These are phyloP conservation scores for Lodderomyces metapsilosis DNA, from an alignment of 1,139 yeast genomes.

Conservation along the genomic window DNA sequence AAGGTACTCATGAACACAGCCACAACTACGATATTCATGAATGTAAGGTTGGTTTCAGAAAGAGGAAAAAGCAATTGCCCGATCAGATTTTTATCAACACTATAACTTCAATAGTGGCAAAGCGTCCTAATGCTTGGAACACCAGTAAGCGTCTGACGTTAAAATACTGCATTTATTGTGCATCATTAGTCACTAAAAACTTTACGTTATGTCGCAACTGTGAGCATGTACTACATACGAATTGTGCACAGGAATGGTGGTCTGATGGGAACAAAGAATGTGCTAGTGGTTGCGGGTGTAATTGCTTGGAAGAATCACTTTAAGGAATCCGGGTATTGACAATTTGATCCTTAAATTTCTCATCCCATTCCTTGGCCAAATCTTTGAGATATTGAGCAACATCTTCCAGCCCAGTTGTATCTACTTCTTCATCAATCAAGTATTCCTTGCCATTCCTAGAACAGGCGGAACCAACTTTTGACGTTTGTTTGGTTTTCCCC, in stretches of 20 bases:
- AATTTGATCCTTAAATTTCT: slow-evolving; percentile 68
- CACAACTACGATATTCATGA: slow-evolving; percentile 34
- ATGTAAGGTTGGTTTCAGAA: slow-evolving; percentile 44
- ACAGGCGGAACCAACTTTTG: slow-evolving; percentile 77
- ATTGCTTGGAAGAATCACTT: slow-evolving; percentile 44
- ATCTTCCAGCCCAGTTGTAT: slow-evolving; percentile 62
- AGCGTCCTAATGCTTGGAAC: slow-evolving; percentile 32
- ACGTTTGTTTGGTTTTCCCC: slow-evolving; percentile 42
- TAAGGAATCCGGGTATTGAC: slow-evolving; percentile 37
- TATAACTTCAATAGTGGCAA: slow-evolving; percentile 25
- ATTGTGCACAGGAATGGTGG: slow-evolving; percentile 88
- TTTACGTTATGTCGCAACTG: slow-evolving; percentile 71
- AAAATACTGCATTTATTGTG: slow-evolving; percentile 64
- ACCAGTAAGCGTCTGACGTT: slow-evolving; percentile 23
- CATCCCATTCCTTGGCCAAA: slow-evolving; percentile 56
- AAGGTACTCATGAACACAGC: slow-evolving; percentile 19
- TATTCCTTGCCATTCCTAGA: slow-evolving; percentile 63
- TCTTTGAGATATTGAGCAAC: slow-evolving; percentile 59
- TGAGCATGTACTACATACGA: slow-evolving; percentile 74
- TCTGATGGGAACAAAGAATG: slow-evolving; percentile 46
- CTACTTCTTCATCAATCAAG: slow-evolving; percentile 54
- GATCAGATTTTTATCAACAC: slow-evolving; percentile 23
- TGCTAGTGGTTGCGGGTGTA: slow-evolving; percentile 90
- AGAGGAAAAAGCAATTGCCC: slow-evolving; percentile 19
- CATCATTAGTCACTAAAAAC: slow-evolving; percentile 56